phyloP scores from a whole-genome alignment of 805 yeast species.

The Kregervanrija pseudodelftensis region DNA sequence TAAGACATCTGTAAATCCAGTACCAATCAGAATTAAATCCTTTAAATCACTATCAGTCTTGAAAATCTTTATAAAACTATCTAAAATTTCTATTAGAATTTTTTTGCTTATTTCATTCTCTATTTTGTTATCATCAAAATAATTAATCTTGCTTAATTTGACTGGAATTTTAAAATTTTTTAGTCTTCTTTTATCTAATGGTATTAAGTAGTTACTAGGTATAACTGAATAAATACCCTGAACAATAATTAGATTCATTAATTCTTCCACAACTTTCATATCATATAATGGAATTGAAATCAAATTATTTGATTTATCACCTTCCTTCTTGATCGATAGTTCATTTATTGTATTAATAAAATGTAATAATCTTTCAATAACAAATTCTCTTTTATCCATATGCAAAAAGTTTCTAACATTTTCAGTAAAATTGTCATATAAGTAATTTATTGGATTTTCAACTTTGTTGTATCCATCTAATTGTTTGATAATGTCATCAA shows the following conservation, averaged over 20 bases:
- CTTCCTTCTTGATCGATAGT: constrained; percentile 26
- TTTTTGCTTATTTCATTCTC: constrained; percentile 6
- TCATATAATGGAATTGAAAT: constrained; percentile 78
- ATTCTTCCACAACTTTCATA: constrained; percentile 61
- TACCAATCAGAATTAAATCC: constrained; percentile 52
- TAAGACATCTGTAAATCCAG: constrained; percentile 57
- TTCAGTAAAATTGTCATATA: constrained; percentile 2
- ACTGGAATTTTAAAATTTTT: constrained; percentile 35
- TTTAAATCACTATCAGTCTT: constrained; percentile 39
- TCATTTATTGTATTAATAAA: constrained; percentile 34
- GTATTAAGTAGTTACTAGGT: constrained; percentile 52
- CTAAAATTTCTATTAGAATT: constrained; percentile 21
- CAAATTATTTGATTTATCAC: constrained; percentile 25
- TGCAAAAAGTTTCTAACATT: not conserved
- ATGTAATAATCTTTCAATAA: constrained; percentile 31
- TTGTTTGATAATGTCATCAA: constrained; percentile 20
- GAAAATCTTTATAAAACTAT: constrained; percentile 30
- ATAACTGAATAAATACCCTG: constrained; percentile 67
- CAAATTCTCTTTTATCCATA: constrained; percentile 15
- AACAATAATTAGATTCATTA: constrained; percentile 57
- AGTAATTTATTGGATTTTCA: constrained; percentile 4
- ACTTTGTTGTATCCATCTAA: constrained; percentile 7
- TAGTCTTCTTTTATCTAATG: constrained; percentile 51
- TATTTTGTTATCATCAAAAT: not conserved
- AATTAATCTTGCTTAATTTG: constrained; percentile 17